phyloP scores from a whole-genome alignment of 257 asterid species.

The Solanum lycopersicoides region DNA sequence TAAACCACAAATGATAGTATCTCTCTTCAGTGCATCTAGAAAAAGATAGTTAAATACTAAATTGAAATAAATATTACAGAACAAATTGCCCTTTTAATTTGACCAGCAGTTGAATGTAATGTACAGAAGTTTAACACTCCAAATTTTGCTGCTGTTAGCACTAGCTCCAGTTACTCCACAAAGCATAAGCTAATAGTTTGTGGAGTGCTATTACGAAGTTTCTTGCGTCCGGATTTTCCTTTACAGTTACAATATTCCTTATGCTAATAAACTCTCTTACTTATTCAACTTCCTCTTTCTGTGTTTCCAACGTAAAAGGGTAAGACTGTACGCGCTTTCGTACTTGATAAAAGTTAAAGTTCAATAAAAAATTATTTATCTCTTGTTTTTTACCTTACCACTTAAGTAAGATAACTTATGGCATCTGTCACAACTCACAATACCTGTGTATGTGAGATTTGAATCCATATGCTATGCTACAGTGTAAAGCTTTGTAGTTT shows the following conservation, averaged over 20 bases:
- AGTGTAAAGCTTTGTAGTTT: background rate
- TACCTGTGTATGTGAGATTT: background rate
- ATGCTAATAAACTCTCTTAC: background rate
- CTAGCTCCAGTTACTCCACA: background rate
- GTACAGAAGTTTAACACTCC: background rate
- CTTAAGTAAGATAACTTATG: background rate
- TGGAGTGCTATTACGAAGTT: background rate
- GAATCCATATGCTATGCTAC: background rate
- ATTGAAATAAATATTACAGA: background rate
- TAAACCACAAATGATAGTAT: background rate
- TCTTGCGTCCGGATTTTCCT: background rate
- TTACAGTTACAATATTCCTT: background rate
- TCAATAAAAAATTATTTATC: background rate
- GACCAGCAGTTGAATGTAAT: background rate
- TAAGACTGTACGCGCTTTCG: background rate
- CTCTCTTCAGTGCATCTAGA: background rate
- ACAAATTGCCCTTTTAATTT: background rate
- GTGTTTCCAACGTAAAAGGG: background rate
- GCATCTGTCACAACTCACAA: background rate
- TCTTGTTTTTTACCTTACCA: background rate
- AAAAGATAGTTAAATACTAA: background rate
- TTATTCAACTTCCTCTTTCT: background rate
- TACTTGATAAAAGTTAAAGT: background rate
- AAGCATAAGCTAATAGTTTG: background rate
- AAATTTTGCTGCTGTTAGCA: background rate